Evolutionary conservation across 75 land plant genomes (phyloP).

Genomic region (Sequoiadendron giganteum): DNA sequence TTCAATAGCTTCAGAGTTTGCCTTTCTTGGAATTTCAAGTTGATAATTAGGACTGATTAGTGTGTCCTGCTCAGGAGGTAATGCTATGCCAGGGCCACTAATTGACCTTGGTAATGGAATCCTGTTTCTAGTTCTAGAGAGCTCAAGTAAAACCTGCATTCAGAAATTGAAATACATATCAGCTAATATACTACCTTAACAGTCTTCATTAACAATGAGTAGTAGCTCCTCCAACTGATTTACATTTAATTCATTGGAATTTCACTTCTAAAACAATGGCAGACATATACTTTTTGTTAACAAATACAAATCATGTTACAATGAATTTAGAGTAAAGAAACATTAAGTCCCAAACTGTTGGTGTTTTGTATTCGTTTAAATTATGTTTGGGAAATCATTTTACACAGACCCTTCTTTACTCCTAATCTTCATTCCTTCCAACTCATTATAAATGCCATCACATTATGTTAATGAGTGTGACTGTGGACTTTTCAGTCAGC

Average conservation of each 20-base stretch:
- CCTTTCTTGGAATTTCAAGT: conserved; percentile 68
- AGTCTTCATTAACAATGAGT: neutral
- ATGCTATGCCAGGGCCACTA: conserved; percentile 75
- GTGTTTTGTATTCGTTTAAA: neutral
- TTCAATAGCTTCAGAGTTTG: conserved; percentile 34
- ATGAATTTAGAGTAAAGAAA: neutral
- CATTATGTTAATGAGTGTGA: neutral
- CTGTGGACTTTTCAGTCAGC: neutral
- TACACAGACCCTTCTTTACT: neutral
- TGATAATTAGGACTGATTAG: conserved; percentile 87
- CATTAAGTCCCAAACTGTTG: neutral
- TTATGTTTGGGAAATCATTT: neutral
- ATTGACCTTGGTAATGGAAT: conserved; percentile 87
- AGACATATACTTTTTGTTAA: neutral
- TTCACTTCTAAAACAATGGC: neutral
- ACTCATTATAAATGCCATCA: neutral
- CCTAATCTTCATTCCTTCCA: neutral
- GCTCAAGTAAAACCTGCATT: conserved; percentile 75
- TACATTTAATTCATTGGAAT: neutral
- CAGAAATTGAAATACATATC: neutral
- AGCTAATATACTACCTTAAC: neutral
- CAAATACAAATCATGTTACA: neutral
- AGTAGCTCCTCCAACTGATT: neutral
- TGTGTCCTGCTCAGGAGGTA: conserved; percentile 95
- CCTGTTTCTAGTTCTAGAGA: conserved; percentile 82